Percentiles rank a stretch among this genome's conserved stretches.
These are phyloP conservation scores for Fonsecaea erecta DNA, from an alignment of 2,329 filamentous ascomycete genomes.

Conservation along the genomic window DNA sequence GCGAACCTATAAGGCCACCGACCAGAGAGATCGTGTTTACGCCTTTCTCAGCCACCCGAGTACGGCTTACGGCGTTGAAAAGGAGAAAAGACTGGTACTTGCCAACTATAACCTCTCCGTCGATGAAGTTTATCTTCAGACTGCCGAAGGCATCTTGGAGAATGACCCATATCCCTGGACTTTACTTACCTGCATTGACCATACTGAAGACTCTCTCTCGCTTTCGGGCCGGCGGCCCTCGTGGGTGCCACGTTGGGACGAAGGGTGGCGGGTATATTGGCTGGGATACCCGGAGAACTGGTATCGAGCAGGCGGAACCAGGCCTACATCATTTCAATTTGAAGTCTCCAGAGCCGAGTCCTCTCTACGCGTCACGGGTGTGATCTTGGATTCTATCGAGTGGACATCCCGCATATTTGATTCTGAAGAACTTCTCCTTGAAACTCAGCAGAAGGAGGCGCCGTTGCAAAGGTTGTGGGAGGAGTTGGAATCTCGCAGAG, in stretches of 20 bases:
- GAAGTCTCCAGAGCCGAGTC: background rate
- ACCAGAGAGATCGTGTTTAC: slow-evolving; percentile 27
- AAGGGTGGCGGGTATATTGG: slow-evolving; percentile 19
- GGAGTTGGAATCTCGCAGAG: background rate
- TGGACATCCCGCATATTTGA: slow-evolving; percentile 10
- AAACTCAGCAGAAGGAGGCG: background rate
- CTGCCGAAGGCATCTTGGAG: slow-evolving; percentile 3
- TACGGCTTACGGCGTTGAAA: slow-evolving; percentile 2
- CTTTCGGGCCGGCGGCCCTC: slow-evolving; percentile 12
- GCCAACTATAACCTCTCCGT: slow-evolving; percentile 26
- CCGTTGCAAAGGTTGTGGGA: slow-evolving; percentile 13
- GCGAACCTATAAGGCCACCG: slow-evolving; percentile 12
- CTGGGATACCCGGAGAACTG: slow-evolving; percentile 21
- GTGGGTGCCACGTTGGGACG: slow-evolving; percentile 26
- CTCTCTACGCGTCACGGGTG: slow-evolving; percentile 2
- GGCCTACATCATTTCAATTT: background rate
- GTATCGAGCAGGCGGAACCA: slow-evolving; percentile 17
- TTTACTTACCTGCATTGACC: slow-evolving; percentile 18
- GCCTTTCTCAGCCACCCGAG: slow-evolving; percentile 28
- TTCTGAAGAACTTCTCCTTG: background rate
- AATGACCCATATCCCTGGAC: slow-evolving; percentile 18
- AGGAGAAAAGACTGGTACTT: slow-evolving; percentile 5
- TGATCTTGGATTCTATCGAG: slow-evolving; percentile 13
- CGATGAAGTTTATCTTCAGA: slow-evolving; percentile 22
- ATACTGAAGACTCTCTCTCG: background rate